A percentile compares a stretch with the other conserved stretches of the same genome.
phyloP scores from a whole-genome alignment of 805 yeast genomes.

The Pichia kluyveri region DNA sequence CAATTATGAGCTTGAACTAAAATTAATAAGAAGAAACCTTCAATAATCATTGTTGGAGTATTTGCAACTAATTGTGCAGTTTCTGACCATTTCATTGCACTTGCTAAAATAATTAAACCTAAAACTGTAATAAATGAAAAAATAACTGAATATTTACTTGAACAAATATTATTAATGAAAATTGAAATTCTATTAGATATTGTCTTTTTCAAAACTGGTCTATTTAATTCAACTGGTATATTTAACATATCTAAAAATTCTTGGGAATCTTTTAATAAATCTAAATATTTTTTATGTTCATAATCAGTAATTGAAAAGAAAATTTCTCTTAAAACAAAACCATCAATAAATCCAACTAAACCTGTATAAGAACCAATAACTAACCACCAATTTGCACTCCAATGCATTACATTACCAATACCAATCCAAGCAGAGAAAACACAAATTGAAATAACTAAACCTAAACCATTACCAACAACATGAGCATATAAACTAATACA shows the following conservation, averaged over 20 bases:
- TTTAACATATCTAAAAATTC: slow-evolving; percentile 23
- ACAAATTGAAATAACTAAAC: slow-evolving; percentile 25
- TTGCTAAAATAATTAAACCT: slow-evolving; percentile 26
- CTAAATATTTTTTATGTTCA: slow-evolving; percentile 17
- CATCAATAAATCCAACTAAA: slow-evolving; percentile 34
- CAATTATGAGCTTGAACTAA: slow-evolving; percentile 30
- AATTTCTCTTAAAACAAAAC: slow-evolving; percentile 33
- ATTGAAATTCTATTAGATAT: slow-evolving; percentile 10
- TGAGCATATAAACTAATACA: slow-evolving; percentile 28
- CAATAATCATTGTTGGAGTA: slow-evolving; percentile 37
- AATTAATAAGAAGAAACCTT: slow-evolving; percentile 32
- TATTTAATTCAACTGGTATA: slow-evolving; percentile 12
- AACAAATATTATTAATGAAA: slow-evolving; percentile 24
- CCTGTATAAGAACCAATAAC: slow-evolving; percentile 40
- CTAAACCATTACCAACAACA: slow-evolving; percentile 34
- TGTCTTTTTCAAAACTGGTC: slow-evolving; percentile 1
- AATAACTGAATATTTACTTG: slow-evolving; percentile 26
- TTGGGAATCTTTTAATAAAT: slow-evolving; percentile 25
- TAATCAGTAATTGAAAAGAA: slow-evolving; percentile 22
- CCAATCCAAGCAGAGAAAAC: slow-evolving; percentile 32
- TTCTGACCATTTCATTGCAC: slow-evolving; percentile 29
- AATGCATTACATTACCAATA: slow-evolving; percentile 28
- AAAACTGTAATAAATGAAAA: slow-evolving; percentile 22
- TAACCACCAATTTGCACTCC: slow-evolving; percentile 35
- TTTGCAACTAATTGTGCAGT: slow-evolving; percentile 33